Evolutionary conservation across 768 basidiomycete species (phyloP).

Genomic region (Omphalotus guepiniiformis): DNA sequence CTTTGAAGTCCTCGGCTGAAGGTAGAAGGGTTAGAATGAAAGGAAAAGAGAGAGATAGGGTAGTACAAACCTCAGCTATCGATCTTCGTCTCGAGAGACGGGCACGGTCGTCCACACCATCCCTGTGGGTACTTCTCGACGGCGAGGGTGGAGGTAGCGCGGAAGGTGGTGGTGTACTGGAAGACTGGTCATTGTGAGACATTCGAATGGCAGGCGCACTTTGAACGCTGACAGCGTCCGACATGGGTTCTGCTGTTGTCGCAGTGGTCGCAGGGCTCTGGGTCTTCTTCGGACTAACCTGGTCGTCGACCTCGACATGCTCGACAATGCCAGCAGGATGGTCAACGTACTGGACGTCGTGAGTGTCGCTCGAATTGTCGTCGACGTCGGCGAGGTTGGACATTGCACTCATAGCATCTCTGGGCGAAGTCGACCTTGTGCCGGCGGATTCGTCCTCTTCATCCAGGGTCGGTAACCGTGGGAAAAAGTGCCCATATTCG

Average conservation of each 20-base stretch:
- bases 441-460: too few relatives aligned
- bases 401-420: too few relatives aligned
- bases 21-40: slow-evolving; percentile 12
- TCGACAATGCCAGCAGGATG: slow-evolving; percentile 19
- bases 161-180: not conserved
- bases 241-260: slow-evolving; percentile 31
- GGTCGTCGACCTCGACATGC: slow-evolving; percentile 20
- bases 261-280: slow-evolving; percentile 33
- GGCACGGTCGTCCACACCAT: slow-evolving; percentile 30
- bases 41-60: slow-evolving; percentile 5
- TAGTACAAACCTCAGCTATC: slow-evolving; percentile 51
- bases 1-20: slow-evolving; percentile 58
- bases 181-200: not conserved
- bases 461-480: too few relatives aligned
- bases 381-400: slow-evolving; percentile 24
- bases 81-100: slow-evolving; percentile 43
- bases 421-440: too few relatives aligned
- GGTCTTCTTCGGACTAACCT: slow-evolving; percentile 7
- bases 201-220: slow-evolving; percentile 31
- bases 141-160: slow-evolving; percentile 4
- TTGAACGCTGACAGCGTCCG: slow-evolving; percentile 54
- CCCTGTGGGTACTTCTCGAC: slow-evolving; percentile 3
- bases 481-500: too few relatives aligned
- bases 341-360: slow-evolving; percentile 22
- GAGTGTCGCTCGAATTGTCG: slow-evolving; percentile 27